Evolutionary conservation across 1,284 basidiomycete species (phyloP), one percentile per base, ranked within the genome.

Genomic region (Pascua sp.): DNA sequence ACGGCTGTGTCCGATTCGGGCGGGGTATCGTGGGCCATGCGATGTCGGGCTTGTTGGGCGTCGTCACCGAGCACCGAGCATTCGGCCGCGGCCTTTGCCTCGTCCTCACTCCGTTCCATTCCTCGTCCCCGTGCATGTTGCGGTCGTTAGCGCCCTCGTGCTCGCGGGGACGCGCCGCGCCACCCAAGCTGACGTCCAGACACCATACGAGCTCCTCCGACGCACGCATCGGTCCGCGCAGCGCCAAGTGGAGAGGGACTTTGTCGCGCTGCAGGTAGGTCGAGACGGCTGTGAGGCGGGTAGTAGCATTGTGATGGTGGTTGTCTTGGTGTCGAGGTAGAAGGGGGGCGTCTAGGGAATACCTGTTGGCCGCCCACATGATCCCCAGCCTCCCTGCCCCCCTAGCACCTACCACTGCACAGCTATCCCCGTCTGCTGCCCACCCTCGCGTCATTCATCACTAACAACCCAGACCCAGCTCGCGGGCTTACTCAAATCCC

Each of bases 171-270:
- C 24, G 24, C 24, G n/a, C n/a, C 38, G 1, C 8, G 40, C 36
- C 37, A 37, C 24, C 37, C 15, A 24, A 38, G 43, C 59, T 64
- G 39, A 61, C 53, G 18, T 15, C 17, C 49, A 79, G 77, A 77
- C 77, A 9, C 76, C 77, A 1, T 77, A 73, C 49, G 77, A 79
- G 64, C 70, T 79, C 1, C 68, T 78, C 24, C 60, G 75, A n/a
- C 57, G 77, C 37, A 69, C 69, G 8, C 77, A 78, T 54, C 64
- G 75, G 5, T 64, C 72, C 7, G 76, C 77, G 2, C 77, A 79
- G 56, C 59, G 77, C 37, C 70, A 75, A 51, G 76, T 79, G 17
- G 77, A 79, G 64, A 76, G 72, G 61, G 77, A 79, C 57, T 79
- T 78, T 55, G 50, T 54, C 4, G 44, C 43, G 12, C 55, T 62